Evolutionary conservation across 352 stramenopile genomes (phyloP).

Genomic region (Thalassiosira mediterranea): DNA sequence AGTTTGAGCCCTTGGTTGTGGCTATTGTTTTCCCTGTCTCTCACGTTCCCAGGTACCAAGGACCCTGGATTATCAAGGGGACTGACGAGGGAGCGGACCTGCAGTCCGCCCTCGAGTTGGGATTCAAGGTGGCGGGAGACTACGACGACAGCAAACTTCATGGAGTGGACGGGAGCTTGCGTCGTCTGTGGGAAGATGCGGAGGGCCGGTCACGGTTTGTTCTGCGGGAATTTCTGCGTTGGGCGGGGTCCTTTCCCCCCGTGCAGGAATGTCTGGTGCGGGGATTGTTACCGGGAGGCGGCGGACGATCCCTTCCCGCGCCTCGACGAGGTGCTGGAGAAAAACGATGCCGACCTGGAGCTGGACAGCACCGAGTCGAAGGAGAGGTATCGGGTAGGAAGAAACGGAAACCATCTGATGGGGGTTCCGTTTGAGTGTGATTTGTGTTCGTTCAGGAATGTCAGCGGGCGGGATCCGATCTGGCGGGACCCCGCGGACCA

Average conservation of each 20-base stretch:
- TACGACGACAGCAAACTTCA: constrained; percentile 17
- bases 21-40: constrained; percentile 33
- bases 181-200: constrained; percentile 13
- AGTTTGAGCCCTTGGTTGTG: constrained; percentile 39
- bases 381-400: neutral
- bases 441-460: constrained; percentile 32
- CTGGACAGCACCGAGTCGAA: neutral
- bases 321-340: neutral
- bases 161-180: constrained; percentile 36
- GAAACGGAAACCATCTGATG: constrained; percentile 43
- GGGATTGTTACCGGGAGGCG: constrained; percentile 19
- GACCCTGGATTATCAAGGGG: constrained; percentile 10
- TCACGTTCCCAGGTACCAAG: constrained; percentile 6
- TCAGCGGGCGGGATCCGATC: constrained; percentile 8
- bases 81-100: neutral
- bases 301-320: constrained; percentile 26
- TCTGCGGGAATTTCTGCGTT: constrained; percentile 55
- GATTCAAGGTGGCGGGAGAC: neutral
- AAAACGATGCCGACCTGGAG: neutral
- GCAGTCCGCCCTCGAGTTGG: neutral
- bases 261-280: constrained; percentile 48
- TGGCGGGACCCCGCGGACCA: neutral
- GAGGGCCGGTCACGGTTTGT: constrained; percentile 28
- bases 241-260: constrained; percentile 25
- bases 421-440: constrained; percentile 44